phyloP scores from a whole-genome alignment of 1,284 basidiomycete genomes.

The Irpex lacteus region DNA sequence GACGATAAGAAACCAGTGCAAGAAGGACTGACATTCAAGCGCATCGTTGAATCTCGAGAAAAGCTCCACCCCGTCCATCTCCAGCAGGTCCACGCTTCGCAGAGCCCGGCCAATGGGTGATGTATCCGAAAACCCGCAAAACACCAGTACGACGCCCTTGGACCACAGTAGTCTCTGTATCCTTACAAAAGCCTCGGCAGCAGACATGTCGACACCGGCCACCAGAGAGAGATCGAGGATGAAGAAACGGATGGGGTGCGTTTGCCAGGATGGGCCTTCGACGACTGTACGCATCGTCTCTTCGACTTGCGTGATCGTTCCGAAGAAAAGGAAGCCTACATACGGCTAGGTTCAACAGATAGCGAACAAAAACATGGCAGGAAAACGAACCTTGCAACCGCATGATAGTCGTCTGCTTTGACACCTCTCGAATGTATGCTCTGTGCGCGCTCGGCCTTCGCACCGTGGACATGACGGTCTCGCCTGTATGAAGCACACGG shows the following conservation, averaged over 20 bases:
- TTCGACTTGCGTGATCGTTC: slow-evolving; percentile 89
- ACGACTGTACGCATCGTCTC: slow-evolving; percentile 75
- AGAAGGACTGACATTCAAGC: slow-evolving; percentile 76
- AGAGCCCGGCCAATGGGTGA: slow-evolving; percentile 71
- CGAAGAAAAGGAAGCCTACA: slow-evolving; percentile 90
- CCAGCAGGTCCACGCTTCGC: slow-evolving; percentile 73
- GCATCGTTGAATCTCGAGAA: slow-evolving; percentile 88
- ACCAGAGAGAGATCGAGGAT: slow-evolving; percentile 86
- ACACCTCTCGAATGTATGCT: slow-evolving; percentile 87
- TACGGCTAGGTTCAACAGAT: too few species aligned
- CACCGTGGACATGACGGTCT: slow-evolving; percentile 87
- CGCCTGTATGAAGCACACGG: slow-evolving; percentile 75
- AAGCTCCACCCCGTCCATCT: slow-evolving; percentile 75
- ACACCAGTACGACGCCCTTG: slow-evolving; percentile 80
- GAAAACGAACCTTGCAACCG: slow-evolving; percentile 69
- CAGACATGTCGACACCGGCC: slow-evolving; percentile 90
- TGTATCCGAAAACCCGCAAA: slow-evolving; percentile 78
- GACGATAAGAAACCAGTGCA: neutral
- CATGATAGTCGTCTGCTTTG: slow-evolving; percentile 88
- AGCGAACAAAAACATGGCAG: too few species aligned
- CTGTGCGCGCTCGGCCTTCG: slow-evolving; percentile 86
- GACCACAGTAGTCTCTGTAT: slow-evolving; percentile 81
- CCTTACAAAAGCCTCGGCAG: slow-evolving; percentile 93
- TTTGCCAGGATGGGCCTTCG: slow-evolving; percentile 72
- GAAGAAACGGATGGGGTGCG: slow-evolving; percentile 86